Evolutionary conservation across 306 rosid genomes (phyloP), one percentile per base, ranked within the genome.

Genomic region (Cicer yamashitae): DNA sequence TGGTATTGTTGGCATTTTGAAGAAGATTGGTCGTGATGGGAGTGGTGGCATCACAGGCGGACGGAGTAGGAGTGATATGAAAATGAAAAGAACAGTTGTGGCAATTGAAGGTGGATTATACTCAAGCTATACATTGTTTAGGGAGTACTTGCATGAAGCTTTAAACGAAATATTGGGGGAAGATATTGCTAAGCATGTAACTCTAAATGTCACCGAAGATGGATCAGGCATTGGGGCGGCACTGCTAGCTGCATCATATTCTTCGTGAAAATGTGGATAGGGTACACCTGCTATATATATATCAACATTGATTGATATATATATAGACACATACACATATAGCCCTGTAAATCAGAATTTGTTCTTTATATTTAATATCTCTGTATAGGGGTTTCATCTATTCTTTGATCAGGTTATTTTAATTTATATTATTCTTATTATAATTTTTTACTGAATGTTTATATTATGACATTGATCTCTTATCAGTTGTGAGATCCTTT

Each of bases 1-100:
- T 10, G 97, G 97, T 8, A 87, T 91, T 6, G 94, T 85, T 14
- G 97, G 98, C 34, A 91, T 91, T 84, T 79, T 94, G 83, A 94
- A 94, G 85, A 94, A 94, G 90, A 91, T 91, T 0, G 97, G 98
- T 20, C 82, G 94, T 61, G 98, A 91, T 2, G 97, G 98, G 17
- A 89, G 92, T 41, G 91, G 96, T 2, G 97, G 98, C 51, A 84
- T 89, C 58, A 81, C 96, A 0, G 97, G 96, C 5, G 91, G 93
- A 39, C 87, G 96, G 77, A 84, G 81, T 79, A 91, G 86, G 83
- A 84, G 85, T 8, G 90, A 89, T 54, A 50, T 57, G 51, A 87
- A 81, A 81, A 85, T 85, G 85, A 88, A 61, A 71, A 87, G 97
- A 84, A 86, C 92, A 17, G 96, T 90, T 1, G 91, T 91, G 47